Conservation (phyloP, 371 early-diverging fungal species). For the Mucor indicus region DNA sequence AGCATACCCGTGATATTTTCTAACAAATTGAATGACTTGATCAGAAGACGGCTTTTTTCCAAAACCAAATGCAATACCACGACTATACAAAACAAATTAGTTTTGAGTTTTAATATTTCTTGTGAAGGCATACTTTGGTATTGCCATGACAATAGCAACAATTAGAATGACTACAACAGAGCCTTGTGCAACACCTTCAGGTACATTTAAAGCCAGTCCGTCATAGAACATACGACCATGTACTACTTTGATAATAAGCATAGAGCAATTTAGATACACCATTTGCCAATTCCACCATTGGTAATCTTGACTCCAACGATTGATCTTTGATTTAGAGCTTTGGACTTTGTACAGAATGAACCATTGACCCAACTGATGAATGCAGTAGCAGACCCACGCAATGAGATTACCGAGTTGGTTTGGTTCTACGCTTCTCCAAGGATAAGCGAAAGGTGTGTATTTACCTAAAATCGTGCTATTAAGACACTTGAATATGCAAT, state of each 20-base stretch:
- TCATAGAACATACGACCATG: slow-evolving; percentile 38
- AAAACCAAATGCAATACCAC: slow-evolving; percentile 34
- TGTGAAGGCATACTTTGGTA: slow-evolving; percentile 25
- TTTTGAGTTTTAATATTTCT: neutral
- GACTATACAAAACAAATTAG: slow-evolving; percentile 11
- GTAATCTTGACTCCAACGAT: slow-evolving; percentile 26
- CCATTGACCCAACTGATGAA: slow-evolving; percentile 42
- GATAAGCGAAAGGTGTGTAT: slow-evolving; percentile 42
- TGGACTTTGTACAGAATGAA: slow-evolving; percentile 27
- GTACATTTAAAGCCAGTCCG: slow-evolving; percentile 36
- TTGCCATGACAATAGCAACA: slow-evolving; percentile 35
- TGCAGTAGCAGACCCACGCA: slow-evolving; percentile 30
- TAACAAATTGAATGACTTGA: slow-evolving; percentile 28
- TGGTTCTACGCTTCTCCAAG: slow-evolving; percentile 31
- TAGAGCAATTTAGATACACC: slow-evolving; percentile 34
- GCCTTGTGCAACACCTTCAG: slow-evolving; percentile 41
- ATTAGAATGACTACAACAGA: slow-evolving; percentile 39
- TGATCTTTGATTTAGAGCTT: slow-evolving; percentile 9
- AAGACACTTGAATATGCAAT: neutral
- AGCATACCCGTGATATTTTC: slow-evolving; percentile 44
- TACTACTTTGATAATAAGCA: slow-evolving; percentile 31
- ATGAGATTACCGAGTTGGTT: slow-evolving; percentile 13
- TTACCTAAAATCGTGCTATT: slow-evolving; percentile 12
- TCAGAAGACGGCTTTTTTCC: slow-evolving; percentile 17
- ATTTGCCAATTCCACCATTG: slow-evolving; percentile 46